A percentile compares a stretch with the other conserved stretches of the same genome.
Conservation (phyloP, 176 grass and related monocot species). For the Oryza punctata region DNA sequence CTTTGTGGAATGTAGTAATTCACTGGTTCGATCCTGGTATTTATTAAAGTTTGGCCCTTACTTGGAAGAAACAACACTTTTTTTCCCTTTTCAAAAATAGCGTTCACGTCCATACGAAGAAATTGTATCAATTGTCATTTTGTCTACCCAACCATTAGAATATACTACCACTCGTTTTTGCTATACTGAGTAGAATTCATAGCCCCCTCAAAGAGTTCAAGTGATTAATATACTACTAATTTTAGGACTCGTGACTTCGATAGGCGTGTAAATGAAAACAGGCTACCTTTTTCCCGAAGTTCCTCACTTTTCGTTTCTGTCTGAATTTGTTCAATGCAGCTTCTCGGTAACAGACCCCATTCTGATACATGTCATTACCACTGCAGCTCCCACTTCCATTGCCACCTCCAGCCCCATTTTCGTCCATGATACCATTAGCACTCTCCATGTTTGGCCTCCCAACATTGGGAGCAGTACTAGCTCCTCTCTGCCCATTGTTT, state of each 20-base stretch:
- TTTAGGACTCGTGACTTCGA: not conserved
- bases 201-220: slow-evolving; percentile 22
- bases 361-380: slow-evolving; percentile 57
- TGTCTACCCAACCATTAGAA: slow-evolving; percentile 1
- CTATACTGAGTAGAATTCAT: slow-evolving; percentile 2
- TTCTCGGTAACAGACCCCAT: slow-evolving; percentile 63
- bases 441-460: slow-evolving; percentile 61
- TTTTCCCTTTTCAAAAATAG: not conserved
- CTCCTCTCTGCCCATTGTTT: slow-evolving; percentile 69
- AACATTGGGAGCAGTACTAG: slow-evolving; percentile 40
- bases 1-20: not conserved
- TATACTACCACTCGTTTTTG: not conserved
- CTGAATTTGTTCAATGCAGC: slow-evolving; percentile 89
- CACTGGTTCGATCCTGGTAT: not conserved
- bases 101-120: not conserved
- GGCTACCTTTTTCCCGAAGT: slow-evolving; percentile 87
- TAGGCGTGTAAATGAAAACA: slow-evolving; percentile 17
- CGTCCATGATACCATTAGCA: slow-evolving; percentile 46
- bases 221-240: slow-evolving; percentile 5
- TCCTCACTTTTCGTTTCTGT: slow-evolving; percentile 83
- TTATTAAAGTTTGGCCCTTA: not conserved
- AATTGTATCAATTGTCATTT: not conserved
- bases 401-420: slow-evolving; percentile 47
- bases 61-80: not conserved
- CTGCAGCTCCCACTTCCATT: slow-evolving; percentile 56